A percentile compares a stretch with the other conserved stretches of the same genome.
Conservation (phyloP, 1,139 yeast species). For the Candida anutae region DNA sequence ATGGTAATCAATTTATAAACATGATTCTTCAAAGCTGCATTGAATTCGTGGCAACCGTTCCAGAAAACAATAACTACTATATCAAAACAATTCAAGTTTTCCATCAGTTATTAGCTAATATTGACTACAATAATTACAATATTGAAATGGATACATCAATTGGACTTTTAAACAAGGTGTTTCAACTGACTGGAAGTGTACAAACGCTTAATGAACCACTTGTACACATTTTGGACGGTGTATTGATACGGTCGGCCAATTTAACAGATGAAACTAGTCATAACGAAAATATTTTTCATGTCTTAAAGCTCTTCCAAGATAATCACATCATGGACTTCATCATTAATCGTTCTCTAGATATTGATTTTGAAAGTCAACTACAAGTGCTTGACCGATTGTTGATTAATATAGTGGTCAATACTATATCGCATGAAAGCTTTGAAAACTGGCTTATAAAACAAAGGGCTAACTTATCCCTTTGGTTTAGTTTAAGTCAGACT, state of each 20-base stretch:
- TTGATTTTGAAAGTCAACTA: constrained; percentile 5
- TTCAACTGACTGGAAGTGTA: background rate
- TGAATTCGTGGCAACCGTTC: constrained; percentile 1
- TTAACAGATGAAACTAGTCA: constrained; percentile 6
- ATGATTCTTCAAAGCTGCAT: constrained; percentile 1
- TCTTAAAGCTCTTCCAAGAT: constrained; percentile 3
- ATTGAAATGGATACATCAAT: background rate
- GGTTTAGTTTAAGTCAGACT: constrained; percentile 29
- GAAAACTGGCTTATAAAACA: constrained; percentile 7
- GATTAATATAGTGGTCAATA: constrained; percentile 4
- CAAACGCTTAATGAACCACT: constrained; percentile 1
- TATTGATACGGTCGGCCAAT: constrained; percentile 1
- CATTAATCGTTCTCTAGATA: constrained; percentile 3
- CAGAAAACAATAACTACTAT: constrained; percentile 3
- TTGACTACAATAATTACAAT: constrained; percentile 1
- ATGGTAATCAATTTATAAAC: too few species aligned
- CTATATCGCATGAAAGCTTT: constrained; percentile 11
- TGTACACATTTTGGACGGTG: constrained; percentile 3
- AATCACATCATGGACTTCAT: constrained; percentile 5
- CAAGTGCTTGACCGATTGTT: constrained; percentile 2
- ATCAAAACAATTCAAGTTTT: constrained; percentile 6
- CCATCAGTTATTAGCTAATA: constrained; percentile 9
- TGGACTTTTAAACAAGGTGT: background rate
- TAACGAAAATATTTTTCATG: constrained; percentile 5
- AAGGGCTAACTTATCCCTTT: constrained; percentile 2